Percentiles rank a stretch among this genome's conserved stretches.
Conservation (phyloP, 441 rosid species). For the Isatis lusitanica region DNA sequence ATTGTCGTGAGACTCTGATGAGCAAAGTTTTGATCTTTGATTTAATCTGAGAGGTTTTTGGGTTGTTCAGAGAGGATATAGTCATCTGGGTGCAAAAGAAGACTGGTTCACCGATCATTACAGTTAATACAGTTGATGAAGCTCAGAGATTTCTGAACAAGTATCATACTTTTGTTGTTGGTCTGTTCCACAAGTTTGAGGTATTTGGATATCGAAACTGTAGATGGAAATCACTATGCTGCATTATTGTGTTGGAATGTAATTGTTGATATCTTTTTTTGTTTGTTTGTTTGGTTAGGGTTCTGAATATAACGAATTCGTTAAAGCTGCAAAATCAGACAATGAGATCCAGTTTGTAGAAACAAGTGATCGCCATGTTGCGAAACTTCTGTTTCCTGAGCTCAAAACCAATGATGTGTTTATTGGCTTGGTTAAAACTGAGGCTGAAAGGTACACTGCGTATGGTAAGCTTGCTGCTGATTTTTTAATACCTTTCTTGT, state of each 20-base stretch:
- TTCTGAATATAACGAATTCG: constrained; percentile 59
- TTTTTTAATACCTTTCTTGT: not conserved
- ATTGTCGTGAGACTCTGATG: not conserved
- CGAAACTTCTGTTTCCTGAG: constrained; percentile 68
- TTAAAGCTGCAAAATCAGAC: constrained; percentile 68
- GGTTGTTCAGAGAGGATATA: constrained; percentile 59
- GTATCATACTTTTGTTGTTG: constrained; percentile 54
- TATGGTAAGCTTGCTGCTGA: constrained; percentile 56
- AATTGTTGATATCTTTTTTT: not conserved
- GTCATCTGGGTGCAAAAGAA: constrained; percentile 66
- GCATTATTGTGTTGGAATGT: not conserved
- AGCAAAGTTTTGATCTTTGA: not conserved
- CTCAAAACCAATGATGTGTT: constrained; percentile 42
- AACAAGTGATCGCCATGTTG: constrained; percentile 48
- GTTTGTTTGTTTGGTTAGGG: constrained; percentile 48
- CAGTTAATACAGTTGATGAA: constrained; percentile 48
- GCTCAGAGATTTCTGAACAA: constrained; percentile 63
- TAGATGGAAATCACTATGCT: not conserved
- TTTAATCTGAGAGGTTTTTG: not conserved
- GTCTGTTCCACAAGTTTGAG: constrained; percentile 70
- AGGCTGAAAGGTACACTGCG: constrained; percentile 68
- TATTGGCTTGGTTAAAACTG: constrained; percentile 79
- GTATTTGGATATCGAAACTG: constrained; percentile 39
- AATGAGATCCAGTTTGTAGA: constrained; percentile 81
- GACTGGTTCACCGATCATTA: constrained; percentile 30